Evolutionary conservation across 495 filamentous ascomycete genomes (phyloP).

Genomic region (Hyaloscypha finlandica): DNA sequence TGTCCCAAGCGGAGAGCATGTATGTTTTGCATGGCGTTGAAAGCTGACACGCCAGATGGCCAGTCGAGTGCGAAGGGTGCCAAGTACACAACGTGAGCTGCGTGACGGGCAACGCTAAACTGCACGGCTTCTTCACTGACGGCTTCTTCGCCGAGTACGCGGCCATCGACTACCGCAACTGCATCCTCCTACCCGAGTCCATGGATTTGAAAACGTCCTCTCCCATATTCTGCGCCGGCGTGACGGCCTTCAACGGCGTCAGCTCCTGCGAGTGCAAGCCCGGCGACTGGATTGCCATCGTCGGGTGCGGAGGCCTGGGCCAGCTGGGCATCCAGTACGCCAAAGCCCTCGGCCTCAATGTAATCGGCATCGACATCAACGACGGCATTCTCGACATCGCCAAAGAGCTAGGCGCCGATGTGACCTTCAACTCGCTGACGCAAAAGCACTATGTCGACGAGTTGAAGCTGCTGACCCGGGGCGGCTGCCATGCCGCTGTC

Average conservation of each 20-base stretch:
- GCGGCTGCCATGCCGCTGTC: conserved; percentile 16
- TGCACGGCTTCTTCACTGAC: neutral
- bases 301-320: conserved; percentile 22
- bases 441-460: conserved; percentile 18
- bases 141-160: neutral
- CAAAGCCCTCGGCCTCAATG: neutral
- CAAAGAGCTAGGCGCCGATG: conserved; percentile 15
- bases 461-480: conserved; percentile 15
- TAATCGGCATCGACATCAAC: neutral
- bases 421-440: conserved; percentile 20
- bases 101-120: neutral
- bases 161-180: neutral
- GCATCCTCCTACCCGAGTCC: neutral
- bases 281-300: conserved; percentile 31
- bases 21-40: too few species aligned
- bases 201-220: neutral
- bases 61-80: neutral
- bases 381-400: conserved; percentile 11
- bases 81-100: neutral
- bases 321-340: conserved; percentile 12
- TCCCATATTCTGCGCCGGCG: neutral
- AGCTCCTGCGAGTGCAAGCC: conserved; percentile 20
- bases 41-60: too few species aligned
- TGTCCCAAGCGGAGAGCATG: too few species aligned
- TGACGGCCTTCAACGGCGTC: neutral